Base-by-base conservation (phyloP, 495 filamentous ascomycete species). In the Penicillium flavigenum region DNA sequence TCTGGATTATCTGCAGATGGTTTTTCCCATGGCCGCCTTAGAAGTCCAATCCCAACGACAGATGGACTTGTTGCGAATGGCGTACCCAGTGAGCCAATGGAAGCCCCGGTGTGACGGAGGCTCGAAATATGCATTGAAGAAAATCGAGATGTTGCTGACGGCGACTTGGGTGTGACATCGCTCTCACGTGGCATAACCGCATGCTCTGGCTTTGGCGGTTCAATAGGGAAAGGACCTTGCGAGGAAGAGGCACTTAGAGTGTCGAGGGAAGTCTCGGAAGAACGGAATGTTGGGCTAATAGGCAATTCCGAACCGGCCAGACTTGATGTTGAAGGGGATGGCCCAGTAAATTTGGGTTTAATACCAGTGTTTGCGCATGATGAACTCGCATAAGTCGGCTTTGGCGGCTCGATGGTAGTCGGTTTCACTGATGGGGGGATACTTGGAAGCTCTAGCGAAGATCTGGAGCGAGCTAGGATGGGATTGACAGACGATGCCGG, bases 401-500 rank as follows among this genome's bases (percentile, higher is more conserved):
- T 32, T 8, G 45, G 24, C 1, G 8, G 9, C 19, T 22, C 29
- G 17, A 32, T 6, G 7, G 11, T 4, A 48, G 27, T 19, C 16
- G 22, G 8, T 0, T 48, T 48, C n/a, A n/a, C 27, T 11, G 29
- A 14, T 31, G 1, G 47, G 56, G 47, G 36, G 22, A n/a, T 6
- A 17, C 1, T 22, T 4, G 32, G 6, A 29, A 43, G 51, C 17
- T 26, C 51, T 10, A n/a, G 38, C 8, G 10, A 59, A 39, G 50
- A 24, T 10, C n/a, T 17, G 22, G 20, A 16, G 10, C 43, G 22
- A 45, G 36, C 54, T 10, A 64, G 24, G 12, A 71, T 72, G 34
- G 73, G 73, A 24, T 75, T 73, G n/a, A 65, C 63, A 20, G 64
- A 59, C 1, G 64, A 34, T 32, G 17, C 27, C 6, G 61, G 60